Conservation (phyloP, 2,329 filamentous ascomycete genomes). For the Cercospora janseana region DNA sequence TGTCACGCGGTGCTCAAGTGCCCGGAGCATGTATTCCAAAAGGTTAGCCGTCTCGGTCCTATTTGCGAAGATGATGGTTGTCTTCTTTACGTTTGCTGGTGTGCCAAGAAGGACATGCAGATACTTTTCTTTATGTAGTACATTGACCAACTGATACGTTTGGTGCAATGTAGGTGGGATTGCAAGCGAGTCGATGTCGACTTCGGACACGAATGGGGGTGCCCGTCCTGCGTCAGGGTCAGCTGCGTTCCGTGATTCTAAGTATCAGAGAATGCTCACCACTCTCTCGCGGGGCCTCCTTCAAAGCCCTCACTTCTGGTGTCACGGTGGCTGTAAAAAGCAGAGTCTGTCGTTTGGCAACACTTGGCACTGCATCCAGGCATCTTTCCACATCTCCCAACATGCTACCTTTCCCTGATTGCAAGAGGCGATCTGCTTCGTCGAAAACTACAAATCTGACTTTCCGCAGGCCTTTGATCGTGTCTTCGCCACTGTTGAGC, state of each 20-base stretch:
- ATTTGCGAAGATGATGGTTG: conserved; percentile 92
- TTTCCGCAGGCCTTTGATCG: conserved; percentile 73
- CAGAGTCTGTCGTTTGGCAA: conserved; percentile 78
- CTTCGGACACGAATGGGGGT: conserved; percentile 84
- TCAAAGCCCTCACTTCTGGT: conserved; percentile 82
- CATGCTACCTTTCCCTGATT: conserved; percentile 77
- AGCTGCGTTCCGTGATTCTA: too few species aligned
- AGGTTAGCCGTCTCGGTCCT: conserved; percentile 83
- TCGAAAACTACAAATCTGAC: conserved; percentile 88
- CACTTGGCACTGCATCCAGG: conserved; percentile 74
- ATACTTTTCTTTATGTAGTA: conserved; percentile 93
- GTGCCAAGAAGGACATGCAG: conserved; percentile 86
- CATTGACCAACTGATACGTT: conserved; percentile 80
- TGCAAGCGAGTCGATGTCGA: conserved; percentile 69
- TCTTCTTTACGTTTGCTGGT: conserved; percentile 69
- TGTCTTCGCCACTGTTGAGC: conserved; percentile 85
- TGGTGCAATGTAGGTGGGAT: conserved; percentile 80
- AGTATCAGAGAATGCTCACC: background rate
- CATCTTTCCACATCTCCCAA: conserved; percentile 91
- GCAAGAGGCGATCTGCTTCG: conserved; percentile 87
- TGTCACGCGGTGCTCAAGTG: conserved; percentile 86
- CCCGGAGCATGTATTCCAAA: conserved; percentile 80
- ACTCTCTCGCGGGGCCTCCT: conserved; percentile 48
- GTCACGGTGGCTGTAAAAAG: conserved; percentile 97
- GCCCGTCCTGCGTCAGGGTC: conserved; percentile 37